These are phyloP conservation scores for Beauveria sp. DNA, from an alignment of 2,329 filamentous ascomycete species.

Conservation along the genomic window DNA sequence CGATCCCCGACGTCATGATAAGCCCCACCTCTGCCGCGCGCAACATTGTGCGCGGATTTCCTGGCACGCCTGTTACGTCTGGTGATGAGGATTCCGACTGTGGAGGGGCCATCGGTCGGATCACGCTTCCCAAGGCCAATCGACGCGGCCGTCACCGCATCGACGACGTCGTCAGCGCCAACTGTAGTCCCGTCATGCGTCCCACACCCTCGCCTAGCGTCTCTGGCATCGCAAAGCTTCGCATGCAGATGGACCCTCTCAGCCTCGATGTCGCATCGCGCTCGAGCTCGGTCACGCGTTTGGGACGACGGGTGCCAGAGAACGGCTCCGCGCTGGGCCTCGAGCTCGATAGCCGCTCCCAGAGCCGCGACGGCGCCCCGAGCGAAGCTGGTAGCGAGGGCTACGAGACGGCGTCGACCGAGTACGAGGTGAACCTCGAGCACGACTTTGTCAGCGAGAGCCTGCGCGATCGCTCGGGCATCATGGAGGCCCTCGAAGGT, in stretches of 20 bases:
- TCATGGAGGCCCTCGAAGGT: constrained; percentile 43
- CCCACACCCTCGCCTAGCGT: constrained; percentile 44
- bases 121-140: constrained; percentile 30
- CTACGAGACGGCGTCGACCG: constrained; percentile 62
- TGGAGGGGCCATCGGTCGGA: constrained; percentile 25
- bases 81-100: constrained; percentile 51
- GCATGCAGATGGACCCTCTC: constrained; percentile 72
- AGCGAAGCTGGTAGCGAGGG: constrained; percentile 48
- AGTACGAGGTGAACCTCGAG: constrained; percentile 79
- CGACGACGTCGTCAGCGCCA: constrained; percentile 51
- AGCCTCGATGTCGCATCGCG: constrained; percentile 54
- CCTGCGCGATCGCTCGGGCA: constrained; percentile 32
- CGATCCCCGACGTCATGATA: constrained; percentile 31
- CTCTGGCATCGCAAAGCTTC: constrained; percentile 75
- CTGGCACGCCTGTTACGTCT: constrained; percentile 44
- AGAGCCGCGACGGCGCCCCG: constrained; percentile 48
- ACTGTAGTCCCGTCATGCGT: constrained; percentile 56
- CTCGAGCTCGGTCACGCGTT: constrained; percentile 48
- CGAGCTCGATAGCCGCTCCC: constrained; percentile 45
- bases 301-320: constrained; percentile 32
- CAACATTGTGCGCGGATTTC: constrained; percentile 50
- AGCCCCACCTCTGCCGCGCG: constrained; percentile 40
- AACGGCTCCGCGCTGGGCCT: constrained; percentile 37
- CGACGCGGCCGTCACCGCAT: constrained; percentile 36
- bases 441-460: constrained; percentile 75